phyloP scores from a whole-genome alignment of 176 grass and related monocot genomes.

The Eleusine indica region DNA sequence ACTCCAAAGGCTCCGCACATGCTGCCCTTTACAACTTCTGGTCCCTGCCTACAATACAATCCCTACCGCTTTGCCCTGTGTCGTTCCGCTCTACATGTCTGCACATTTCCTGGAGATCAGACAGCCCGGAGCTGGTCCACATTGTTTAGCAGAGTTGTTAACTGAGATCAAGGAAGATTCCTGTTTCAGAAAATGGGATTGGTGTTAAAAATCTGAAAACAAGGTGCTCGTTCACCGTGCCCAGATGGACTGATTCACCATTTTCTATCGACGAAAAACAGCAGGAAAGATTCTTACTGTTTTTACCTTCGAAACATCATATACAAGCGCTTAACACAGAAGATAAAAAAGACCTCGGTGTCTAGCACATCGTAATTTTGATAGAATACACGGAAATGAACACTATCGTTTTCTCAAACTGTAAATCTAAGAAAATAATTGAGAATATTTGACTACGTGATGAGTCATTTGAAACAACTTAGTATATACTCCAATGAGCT shows the following conservation, averaged over 20 bases:
- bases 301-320: background rate
- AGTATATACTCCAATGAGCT: too few species aligned
- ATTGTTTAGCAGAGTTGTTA: background rate
- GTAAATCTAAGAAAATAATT: too few species aligned
- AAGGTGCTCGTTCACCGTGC: background rate
- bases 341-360: too few species aligned
- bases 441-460: too few species aligned
- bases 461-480: too few species aligned
- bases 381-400: too few species aligned
- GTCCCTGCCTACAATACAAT: background rate
- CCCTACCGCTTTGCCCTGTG: background rate
- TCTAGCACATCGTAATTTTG: too few species aligned
- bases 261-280: background rate
- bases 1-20: conserved; percentile 16
- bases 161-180: background rate
- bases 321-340: too few species aligned
- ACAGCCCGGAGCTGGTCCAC: background rate
- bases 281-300: background rate
- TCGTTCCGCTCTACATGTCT: too few species aligned
- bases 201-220: background rate
- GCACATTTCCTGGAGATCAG: background rate
- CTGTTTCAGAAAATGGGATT: background rate
- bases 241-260: background rate
- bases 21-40: conserved; percentile 2
- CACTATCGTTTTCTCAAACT: too few species aligned